Conservation (phyloP, 1,284 basidiomycete genomes). For the Trametes sp. region DNA sequence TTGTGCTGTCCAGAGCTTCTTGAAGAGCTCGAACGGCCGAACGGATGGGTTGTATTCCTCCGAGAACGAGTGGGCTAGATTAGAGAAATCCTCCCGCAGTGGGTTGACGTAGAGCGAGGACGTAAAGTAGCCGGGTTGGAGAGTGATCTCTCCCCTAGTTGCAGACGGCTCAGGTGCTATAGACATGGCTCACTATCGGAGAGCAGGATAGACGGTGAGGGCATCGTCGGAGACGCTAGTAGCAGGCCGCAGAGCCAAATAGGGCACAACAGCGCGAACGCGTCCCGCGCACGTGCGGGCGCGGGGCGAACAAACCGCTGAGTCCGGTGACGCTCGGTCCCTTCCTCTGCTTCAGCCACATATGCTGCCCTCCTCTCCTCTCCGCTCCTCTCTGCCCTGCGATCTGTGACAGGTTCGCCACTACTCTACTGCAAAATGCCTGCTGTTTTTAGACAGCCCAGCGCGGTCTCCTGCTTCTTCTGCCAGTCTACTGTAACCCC, state of each 20-base stretch:
- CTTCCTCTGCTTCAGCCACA: slow-evolving; percentile 18
- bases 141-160: slow-evolving; percentile 60
- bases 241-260: slow-evolving; percentile 19
- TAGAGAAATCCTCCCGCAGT: slow-evolving; percentile 68
- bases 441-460: slow-evolving; percentile 45
- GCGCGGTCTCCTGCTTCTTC: slow-evolving; percentile 64
- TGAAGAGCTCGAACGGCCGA: slow-evolving; percentile 73
- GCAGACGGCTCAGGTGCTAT: slow-evolving; percentile 50
- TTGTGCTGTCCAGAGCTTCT: slow-evolving; percentile 65
- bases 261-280: slow-evolving; percentile 34
- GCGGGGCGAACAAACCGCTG: slow-evolving; percentile 13
- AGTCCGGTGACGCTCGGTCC: slow-evolving; percentile 3
- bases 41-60: slow-evolving; percentile 49
- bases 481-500: slow-evolving; percentile 59
- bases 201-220: neutral
- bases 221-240: neutral
- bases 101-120: slow-evolving; percentile 73
- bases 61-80: slow-evolving; percentile 57
- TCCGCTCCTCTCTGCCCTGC: neutral
- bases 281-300: slow-evolving; percentile 30
- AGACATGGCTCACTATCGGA: slow-evolving; percentile 43
- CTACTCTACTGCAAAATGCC: slow-evolving; percentile 31
- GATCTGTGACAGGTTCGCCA: neutral
- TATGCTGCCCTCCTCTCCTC: slow-evolving; percentile 2
- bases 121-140: slow-evolving; percentile 79